Evolutionary conservation across 1,139 yeast genomes (phyloP).

Genomic region (Kluyveromyces sp.): DNA sequence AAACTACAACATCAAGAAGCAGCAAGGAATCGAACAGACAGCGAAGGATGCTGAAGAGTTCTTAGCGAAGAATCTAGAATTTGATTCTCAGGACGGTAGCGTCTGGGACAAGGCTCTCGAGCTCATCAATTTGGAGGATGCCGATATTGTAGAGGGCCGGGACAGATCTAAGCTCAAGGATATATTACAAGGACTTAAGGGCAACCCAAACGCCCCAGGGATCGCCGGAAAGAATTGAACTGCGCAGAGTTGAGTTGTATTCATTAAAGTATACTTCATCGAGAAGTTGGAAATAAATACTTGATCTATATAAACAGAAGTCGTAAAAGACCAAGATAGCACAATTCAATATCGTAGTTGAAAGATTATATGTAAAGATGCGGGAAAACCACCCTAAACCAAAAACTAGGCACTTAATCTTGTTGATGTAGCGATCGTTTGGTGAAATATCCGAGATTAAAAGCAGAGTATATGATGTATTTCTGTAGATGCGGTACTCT

Average conservation of each 20-base stretch:
- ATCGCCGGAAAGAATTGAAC: slow-evolving; percentile 42
- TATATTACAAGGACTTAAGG: slow-evolving; percentile 55
- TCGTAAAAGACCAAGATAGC: background rate
- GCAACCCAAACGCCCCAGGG: slow-evolving; percentile 69
- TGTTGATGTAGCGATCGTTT: background rate
- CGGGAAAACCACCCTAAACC: too few relatives aligned
- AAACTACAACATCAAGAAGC: slow-evolving; percentile 81
- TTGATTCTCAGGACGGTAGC: slow-evolving; percentile 56
- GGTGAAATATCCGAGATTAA: slow-evolving; percentile 14
- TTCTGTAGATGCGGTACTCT: slow-evolving; percentile 8
- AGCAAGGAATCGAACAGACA: slow-evolving; percentile 58
- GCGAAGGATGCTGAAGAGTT: slow-evolving; percentile 64
- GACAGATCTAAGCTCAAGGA: slow-evolving; percentile 71
- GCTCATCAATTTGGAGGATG: slow-evolving; percentile 41
- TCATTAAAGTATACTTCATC: background rate
- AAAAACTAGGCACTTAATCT: background rate
- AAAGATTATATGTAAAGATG: too few relatives aligned
- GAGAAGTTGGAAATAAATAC: background rate
- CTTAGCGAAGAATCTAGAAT: slow-evolving; percentile 69
- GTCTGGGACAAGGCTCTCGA: slow-evolving; percentile 81
- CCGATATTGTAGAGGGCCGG: slow-evolving; percentile 40
- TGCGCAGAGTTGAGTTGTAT: background rate
- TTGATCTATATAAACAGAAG: background rate
- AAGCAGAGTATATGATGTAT: slow-evolving; percentile 12
- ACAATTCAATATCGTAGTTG: background rate